Conservation (phyloP, 192 early-diverging fungal genomes). For the Paraglomus brasilianum region DNA sequence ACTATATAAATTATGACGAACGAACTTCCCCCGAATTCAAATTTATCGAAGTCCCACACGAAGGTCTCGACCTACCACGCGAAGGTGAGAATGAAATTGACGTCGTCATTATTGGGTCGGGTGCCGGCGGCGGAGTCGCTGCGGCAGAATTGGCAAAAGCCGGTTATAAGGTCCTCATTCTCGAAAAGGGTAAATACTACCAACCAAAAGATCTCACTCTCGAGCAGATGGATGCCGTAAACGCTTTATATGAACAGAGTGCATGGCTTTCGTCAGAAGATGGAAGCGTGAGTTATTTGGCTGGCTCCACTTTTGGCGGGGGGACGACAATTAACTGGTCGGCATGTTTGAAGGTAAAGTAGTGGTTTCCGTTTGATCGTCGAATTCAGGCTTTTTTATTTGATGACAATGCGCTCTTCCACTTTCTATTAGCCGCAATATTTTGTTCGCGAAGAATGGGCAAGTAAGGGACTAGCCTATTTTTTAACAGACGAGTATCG, state of each 20-base stretch:
- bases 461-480: slow-evolving; percentile 54
- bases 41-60: slow-evolving; percentile 48
- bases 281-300: slow-evolving; percentile 53
- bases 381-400: slow-evolving; percentile 23
- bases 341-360: slow-evolving; percentile 50
- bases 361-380: background rate
- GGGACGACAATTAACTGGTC: slow-evolving; percentile 74
- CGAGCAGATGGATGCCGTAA: slow-evolving; percentile 50
- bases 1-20: slow-evolving; percentile 38
- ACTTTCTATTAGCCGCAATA: slow-evolving; percentile 45
- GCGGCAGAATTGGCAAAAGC: slow-evolving; percentile 65
- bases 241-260: slow-evolving; percentile 56
- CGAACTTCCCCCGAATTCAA: slow-evolving; percentile 49
- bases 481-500: slow-evolving; percentile 52
- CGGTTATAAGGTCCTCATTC: slow-evolving; percentile 66
- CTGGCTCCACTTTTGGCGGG: slow-evolving; percentile 72
- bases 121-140: slow-evolving; percentile 66
- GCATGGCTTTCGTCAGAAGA: slow-evolving; percentile 50
- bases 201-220: slow-evolving; percentile 52
- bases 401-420: slow-evolving; percentile 23
- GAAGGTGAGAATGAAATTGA: slow-evolving; percentile 49
- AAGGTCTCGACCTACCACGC: slow-evolving; percentile 4
- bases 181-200: slow-evolving; percentile 70
- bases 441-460: slow-evolving; percentile 75
- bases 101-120: slow-evolving; percentile 68